Percentiles rank a stretch among this genome's conserved stretches.
phyloP scores from a whole-genome alignment of 495 filamentous ascomycete species.

The Extremus antarcticus region DNA sequence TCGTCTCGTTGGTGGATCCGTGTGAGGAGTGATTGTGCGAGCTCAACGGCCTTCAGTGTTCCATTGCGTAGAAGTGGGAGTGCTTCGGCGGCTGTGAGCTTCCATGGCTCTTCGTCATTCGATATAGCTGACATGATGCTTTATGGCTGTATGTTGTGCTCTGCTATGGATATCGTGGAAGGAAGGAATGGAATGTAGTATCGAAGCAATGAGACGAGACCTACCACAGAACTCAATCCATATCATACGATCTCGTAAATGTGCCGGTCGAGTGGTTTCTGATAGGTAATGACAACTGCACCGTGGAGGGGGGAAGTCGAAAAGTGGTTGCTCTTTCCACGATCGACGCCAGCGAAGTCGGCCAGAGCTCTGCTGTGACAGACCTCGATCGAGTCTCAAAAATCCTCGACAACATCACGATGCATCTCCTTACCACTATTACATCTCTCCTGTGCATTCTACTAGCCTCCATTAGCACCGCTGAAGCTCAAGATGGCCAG shows the following conservation, averaged over 20 bases:
- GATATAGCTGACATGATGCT: background rate
- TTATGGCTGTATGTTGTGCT: background rate
- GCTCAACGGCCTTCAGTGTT: slow-evolving; percentile 38
- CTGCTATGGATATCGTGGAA: too few relatives aligned
- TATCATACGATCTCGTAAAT: background rate
- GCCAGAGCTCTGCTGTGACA: too few relatives aligned
- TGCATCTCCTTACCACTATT: background rate
- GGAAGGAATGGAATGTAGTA: too few relatives aligned
- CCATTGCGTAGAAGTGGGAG: slow-evolving; percentile 27
- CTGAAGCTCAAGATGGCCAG: background rate
- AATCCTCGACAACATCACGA: background rate
- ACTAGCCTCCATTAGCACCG: background rate
- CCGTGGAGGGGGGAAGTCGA: too few relatives aligned
- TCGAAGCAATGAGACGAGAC: too few relatives aligned
- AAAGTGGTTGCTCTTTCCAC: too few relatives aligned
- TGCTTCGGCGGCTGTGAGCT: slow-evolving; percentile 33
- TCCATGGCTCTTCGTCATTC: slow-evolving; percentile 5
- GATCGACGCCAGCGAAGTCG: background rate
- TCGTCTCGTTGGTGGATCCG: slow-evolving; percentile 39
- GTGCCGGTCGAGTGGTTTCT: background rate
- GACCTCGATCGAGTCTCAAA: too few relatives aligned
- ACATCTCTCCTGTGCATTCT: background rate
- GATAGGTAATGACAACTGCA: background rate
- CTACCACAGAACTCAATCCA: background rate
- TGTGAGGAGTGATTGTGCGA: slow-evolving; percentile 41